These are phyloP conservation scores for Mycena rebaudengoi DNA, from an alignment of 768 basidiomycete species.

Conservation along the genomic window DNA sequence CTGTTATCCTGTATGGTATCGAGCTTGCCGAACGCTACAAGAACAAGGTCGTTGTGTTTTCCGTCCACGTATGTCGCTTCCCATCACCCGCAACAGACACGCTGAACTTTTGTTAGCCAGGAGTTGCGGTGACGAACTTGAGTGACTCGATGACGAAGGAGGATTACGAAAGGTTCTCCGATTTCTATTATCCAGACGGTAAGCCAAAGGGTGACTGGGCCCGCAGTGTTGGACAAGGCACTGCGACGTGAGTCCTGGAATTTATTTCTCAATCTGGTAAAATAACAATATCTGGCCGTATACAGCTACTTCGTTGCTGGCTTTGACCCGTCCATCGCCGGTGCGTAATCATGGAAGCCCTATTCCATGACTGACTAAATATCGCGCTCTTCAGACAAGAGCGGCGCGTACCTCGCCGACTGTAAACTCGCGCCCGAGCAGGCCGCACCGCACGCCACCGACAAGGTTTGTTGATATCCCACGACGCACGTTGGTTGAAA, in stretches of 20 bases:
- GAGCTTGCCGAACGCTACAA: slow-evolving; percentile 12
- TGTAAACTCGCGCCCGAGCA: slow-evolving; percentile 7
- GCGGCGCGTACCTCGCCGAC: slow-evolving; percentile 7
- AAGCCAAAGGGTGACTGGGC: slow-evolving; percentile 12
- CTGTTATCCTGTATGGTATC: slow-evolving; percentile 8
- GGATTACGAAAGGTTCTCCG: slow-evolving; percentile 14
- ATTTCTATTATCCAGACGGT: slow-evolving; percentile 3
- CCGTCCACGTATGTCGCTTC: slow-evolving; percentile 5
- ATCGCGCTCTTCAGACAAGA: slow-evolving; percentile 6
- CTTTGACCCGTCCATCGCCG: slow-evolving; percentile 10
- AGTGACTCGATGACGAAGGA: not conserved
- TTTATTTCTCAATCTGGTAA: not conserved
- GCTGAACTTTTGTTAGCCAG: not conserved
- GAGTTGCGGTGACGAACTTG: slow-evolving; percentile 5
- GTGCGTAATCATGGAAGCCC: not conserved
- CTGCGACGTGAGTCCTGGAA: not conserved
- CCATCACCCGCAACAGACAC: not conserved
- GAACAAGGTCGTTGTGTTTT: slow-evolving; percentile 1
- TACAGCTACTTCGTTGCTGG: slow-evolving; percentile 8
- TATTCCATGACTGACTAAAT: not conserved
- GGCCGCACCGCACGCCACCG: slow-evolving; percentile 5
- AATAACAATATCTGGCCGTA: not conserved
- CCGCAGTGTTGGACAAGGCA: slow-evolving; percentile 6
- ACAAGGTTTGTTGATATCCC: not conserved
- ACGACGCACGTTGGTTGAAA: not conserved